Evolutionary conservation across 2,329 filamentous ascomycete genomes (phyloP).

Genomic region (Paraconiothyrium sp.): DNA sequence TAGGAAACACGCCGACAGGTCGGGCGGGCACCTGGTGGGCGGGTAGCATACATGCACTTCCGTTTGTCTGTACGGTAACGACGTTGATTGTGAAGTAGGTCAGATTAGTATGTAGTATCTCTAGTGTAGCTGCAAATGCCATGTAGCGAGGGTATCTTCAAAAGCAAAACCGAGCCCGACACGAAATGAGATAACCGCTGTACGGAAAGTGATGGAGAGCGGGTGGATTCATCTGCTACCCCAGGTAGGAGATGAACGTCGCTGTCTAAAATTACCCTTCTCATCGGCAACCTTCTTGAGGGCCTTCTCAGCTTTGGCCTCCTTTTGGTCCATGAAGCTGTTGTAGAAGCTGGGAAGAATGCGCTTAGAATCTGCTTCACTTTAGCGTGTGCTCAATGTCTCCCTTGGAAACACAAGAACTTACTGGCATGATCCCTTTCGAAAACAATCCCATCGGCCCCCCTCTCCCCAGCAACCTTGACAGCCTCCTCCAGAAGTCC

Average conservation of each 20-base stretch:
- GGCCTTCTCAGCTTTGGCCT: slow-evolving; percentile 45
- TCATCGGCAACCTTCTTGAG: slow-evolving; percentile 50
- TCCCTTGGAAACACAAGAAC: slow-evolving; percentile 32
- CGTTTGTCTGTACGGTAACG: background rate
- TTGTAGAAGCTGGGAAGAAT: slow-evolving; percentile 48
- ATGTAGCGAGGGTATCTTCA: slow-evolving; percentile 23
- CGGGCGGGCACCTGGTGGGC: slow-evolving; percentile 13
- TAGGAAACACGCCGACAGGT: slow-evolving; percentile 14
- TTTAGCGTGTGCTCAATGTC: slow-evolving; percentile 24
- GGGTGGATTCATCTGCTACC: slow-evolving; percentile 41
- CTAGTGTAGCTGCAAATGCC: slow-evolving; percentile 11
- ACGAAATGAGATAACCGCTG: slow-evolving; percentile 8
- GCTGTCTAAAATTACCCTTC: slow-evolving; percentile 51
- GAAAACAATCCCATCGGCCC: slow-evolving; percentile 77
- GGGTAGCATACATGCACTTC: slow-evolving; percentile 8
- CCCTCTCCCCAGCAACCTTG: slow-evolving; percentile 71
- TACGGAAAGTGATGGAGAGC: background rate
- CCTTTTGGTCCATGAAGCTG: slow-evolving; percentile 45
- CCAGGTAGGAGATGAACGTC: slow-evolving; percentile 48
- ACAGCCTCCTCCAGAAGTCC: slow-evolving; percentile 79
- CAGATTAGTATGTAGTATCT: slow-evolving; percentile 9
- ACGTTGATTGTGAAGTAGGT: slow-evolving; percentile 2
- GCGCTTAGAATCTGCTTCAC: slow-evolving; percentile 41
- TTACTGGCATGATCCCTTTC: slow-evolving; percentile 80
- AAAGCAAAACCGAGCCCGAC: slow-evolving; percentile 11